Evolutionary conservation across 2,329 filamentous ascomycete species (phyloP), one percentile per base, ranked within the genome.

Genomic region (Monosporascus sp.): DNA sequence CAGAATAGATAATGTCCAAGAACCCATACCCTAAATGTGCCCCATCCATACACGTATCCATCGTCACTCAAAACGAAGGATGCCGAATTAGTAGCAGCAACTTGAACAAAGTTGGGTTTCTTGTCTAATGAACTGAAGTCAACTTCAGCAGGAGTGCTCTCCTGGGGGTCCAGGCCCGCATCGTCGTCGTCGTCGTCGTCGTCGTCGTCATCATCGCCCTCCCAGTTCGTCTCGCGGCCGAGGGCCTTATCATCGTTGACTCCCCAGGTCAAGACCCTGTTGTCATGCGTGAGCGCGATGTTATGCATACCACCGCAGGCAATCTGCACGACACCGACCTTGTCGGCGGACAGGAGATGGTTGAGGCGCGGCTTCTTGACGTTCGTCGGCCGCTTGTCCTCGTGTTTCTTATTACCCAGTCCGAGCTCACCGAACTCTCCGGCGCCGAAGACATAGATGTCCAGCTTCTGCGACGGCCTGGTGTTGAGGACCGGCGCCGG

Each of bases 241-340:
- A 95, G 79, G 8, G 90, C 88, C 58, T 88, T 87, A 65, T 91
- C 85, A 65, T 95, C 90, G 67, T 94, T 94, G 61, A 94, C 89
- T 51, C 90, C 90, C 90, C 90, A 95, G 28, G 88, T 91, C 51
- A 91, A 74, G 61, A 95, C 88, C 72, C 85, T 86, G 76, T 91
- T 90, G 69, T 93, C 87, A 60, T 85, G 80, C 49, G 90, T 93
- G 50, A 94, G 74, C 3, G 86, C 89, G 57, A 88, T 76, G 50
- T 80, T 85, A 71, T 95, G 90, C 89, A 95, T 93, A 53, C 89
- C 89, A 56, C 90, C 90, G 55, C 86, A 85, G 49, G 88, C 85
- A 53, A 95, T 72, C 69, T 89, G 84, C 2, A 94, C 88, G 37
- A 94, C 83, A 46, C 84, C 82, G 51, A 85, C 79, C 38, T 74